Evolutionary conservation across 192 early-diverging fungal species (phyloP).

Genomic region (Backusella morwellensis): DNA sequence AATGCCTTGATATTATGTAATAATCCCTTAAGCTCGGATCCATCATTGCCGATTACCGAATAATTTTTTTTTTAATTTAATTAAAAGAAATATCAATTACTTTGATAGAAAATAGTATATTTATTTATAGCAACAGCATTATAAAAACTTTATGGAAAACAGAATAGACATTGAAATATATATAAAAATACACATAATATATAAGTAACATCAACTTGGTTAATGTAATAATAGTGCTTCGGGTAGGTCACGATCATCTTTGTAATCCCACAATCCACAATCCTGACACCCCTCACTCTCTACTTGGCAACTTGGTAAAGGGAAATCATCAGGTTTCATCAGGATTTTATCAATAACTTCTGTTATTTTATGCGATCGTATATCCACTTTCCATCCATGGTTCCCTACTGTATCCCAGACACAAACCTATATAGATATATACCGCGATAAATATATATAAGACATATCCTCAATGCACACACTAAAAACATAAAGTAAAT

Average conservation of each 20-base stretch:
- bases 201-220: not conserved
- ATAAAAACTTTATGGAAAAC: not conserved
- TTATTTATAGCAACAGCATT: not conserved
- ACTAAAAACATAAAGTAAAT: not conserved
- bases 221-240: not conserved
- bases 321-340: slow-evolving; percentile 34
- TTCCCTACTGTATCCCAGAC: slow-evolving; percentile 65
- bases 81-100: no score
- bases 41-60: no score
- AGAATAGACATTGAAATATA: not conserved
- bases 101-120: not conserved
- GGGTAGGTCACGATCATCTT: slow-evolving; percentile 19
- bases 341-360: slow-evolving; percentile 72
- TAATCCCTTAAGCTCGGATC: not conserved
- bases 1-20: not conserved
- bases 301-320: slow-evolving; percentile 25
- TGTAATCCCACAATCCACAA: slow-evolving; percentile 73
- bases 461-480: not conserved
- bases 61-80: no score
- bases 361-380: slow-evolving; percentile 74
- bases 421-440: slow-evolving; percentile 39
- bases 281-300: slow-evolving; percentile 62
- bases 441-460: not conserved
- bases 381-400: slow-evolving; percentile 64
- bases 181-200: not conserved